A percentile compares a stretch with the other conserved stretches of the same genome.
phyloP scores from a whole-genome alignment of 495 filamentous ascomycete genomes.

The Aspergillus carlsbadensis region DNA sequence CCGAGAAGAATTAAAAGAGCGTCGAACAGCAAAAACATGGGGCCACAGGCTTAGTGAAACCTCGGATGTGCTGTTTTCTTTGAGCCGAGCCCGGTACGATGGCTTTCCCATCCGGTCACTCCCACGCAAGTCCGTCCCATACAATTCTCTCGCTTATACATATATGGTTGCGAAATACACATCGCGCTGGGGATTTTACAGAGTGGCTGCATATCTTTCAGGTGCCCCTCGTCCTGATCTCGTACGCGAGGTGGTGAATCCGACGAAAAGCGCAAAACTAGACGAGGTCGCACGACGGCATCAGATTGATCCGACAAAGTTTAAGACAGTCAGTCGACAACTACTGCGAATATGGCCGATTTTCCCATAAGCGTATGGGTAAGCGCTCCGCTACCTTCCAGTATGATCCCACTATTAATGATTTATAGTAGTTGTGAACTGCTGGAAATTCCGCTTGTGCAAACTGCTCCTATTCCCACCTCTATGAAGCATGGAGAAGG shows the following conservation, averaged over 20 bases:
- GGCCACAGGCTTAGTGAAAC: background rate
- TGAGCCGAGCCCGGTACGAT: background rate
- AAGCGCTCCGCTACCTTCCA: no score
- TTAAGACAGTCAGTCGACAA: background rate
- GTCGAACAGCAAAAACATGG: background rate
- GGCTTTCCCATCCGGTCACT: background rate
- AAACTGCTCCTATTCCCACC: background rate
- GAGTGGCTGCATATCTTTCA: background rate
- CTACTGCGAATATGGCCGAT: background rate
- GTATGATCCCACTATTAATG: no score
- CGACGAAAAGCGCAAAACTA: background rate
- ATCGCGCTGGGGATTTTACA: background rate
- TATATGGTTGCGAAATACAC: background rate
- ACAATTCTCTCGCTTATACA: background rate
- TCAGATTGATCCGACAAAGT: background rate
- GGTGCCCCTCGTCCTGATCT: background rate
- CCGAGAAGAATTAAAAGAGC: background rate
- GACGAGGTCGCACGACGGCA: background rate
- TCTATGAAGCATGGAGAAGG: no score
- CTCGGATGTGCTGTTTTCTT: background rate
- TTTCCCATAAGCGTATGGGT: background rate
- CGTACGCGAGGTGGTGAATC: slow-evolving; percentile 2
- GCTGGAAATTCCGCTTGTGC: no score
- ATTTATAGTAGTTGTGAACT: no score
- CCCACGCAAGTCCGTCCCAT: background rate